Conservation (phyloP, 306 rosid genomes). For the Potentilla sterilis region DNA sequence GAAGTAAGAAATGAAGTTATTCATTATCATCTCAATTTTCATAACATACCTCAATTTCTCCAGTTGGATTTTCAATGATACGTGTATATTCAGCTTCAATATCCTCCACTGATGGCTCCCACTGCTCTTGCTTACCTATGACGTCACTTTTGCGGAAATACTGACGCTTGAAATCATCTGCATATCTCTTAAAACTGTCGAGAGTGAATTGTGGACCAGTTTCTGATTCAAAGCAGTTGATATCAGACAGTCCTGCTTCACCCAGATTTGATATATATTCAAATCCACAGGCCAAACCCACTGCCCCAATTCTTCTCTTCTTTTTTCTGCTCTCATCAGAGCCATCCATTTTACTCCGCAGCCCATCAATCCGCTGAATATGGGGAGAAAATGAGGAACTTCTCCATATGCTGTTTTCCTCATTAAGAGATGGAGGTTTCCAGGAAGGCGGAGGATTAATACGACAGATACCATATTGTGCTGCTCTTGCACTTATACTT, state of each 20-base stretch:
- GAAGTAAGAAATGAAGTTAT: constrained; percentile 22
- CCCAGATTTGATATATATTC: constrained; percentile 28
- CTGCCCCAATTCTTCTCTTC: constrained; percentile 43
- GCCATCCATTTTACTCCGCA: constrained; percentile 32
- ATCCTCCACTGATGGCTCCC: constrained; percentile 67
- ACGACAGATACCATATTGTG: constrained; percentile 76
- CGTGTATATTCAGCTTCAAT: constrained; percentile 79
- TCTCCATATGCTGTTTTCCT: constrained; percentile 51
- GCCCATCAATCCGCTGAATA: constrained; percentile 66
- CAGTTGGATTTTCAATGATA: constrained; percentile 71
- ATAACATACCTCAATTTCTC: constrained; percentile 62
- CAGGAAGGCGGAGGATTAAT: constrained; percentile 80
- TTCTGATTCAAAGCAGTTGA: constrained; percentile 32
- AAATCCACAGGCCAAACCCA: constrained; percentile 35
- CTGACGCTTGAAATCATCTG: constrained; percentile 69
- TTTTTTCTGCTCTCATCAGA: constrained; percentile 24
- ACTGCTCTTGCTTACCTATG: constrained; percentile 29
- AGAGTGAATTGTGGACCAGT: constrained; percentile 60
- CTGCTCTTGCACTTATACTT: constrained; percentile 58
- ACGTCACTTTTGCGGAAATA: constrained; percentile 48
- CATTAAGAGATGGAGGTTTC: constrained; percentile 49
- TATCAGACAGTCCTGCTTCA: constrained; percentile 26
- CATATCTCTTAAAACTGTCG: constrained; percentile 56
- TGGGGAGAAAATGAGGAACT: constrained; percentile 47
- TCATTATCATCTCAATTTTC: constrained; percentile 7